Conservation (phyloP, 257 asterid species). For the Gentiana macrophylla region DNA sequence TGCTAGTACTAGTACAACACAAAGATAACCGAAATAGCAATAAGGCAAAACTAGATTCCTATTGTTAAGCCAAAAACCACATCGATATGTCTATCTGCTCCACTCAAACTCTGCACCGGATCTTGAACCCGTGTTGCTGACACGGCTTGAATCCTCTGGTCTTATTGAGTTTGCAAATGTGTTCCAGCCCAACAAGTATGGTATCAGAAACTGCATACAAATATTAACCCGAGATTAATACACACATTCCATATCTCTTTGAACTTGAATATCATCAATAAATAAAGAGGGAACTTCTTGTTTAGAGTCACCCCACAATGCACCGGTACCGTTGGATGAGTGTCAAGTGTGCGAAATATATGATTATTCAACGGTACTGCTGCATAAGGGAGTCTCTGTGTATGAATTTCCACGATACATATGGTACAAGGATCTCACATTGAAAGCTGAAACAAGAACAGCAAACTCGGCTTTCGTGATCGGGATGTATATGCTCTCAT, state of each 20-base stretch:
- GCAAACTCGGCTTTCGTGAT: constrained; percentile 79
- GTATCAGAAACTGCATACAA: constrained; percentile 61
- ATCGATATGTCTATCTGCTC: constrained; percentile 38
- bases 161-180: constrained; percentile 57
- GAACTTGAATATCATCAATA: not conserved
- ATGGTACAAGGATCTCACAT: constrained; percentile 39
- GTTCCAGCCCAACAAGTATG: constrained; percentile 89
- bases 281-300: not conserved
- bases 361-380: too few relatives aligned
- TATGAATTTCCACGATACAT: too few relatives aligned
- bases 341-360: too few relatives aligned
- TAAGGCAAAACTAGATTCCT: too few relatives aligned
- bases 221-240: constrained; percentile 7
- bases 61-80: too few relatives aligned
- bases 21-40: too few relatives aligned
- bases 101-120: constrained; percentile 68
- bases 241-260: too few relatives aligned
- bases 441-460: constrained; percentile 68
- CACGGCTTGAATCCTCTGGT: constrained; percentile 55
- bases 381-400: too few relatives aligned
- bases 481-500: constrained; percentile 82
- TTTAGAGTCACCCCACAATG: not conserved
- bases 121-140: constrained; percentile 41
- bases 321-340: too few relatives aligned
- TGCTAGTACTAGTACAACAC: too few relatives aligned